Conservation (phyloP, 1,284 basidiomycete genomes). For the Melanopsichium pennsylvanicum region DNA sequence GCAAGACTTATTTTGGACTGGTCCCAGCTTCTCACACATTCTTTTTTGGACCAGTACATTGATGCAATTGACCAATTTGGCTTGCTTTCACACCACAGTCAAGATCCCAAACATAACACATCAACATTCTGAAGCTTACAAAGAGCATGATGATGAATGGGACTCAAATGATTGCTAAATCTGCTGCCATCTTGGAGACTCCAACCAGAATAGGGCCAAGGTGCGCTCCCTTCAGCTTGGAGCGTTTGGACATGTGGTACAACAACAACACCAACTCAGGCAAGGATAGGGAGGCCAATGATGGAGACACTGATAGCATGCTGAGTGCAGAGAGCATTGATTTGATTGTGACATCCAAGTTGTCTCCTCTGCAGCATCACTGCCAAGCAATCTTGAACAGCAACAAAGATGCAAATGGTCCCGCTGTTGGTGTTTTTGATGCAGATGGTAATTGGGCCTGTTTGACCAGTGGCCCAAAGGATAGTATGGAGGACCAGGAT, state of each 20-base stretch:
- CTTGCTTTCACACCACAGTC: not conserved
- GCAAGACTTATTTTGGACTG: not conserved
- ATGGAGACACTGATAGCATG: constrained; percentile 20
- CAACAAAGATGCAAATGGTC: not conserved
- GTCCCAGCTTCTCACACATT: not conserved
- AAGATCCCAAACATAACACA: not conserved
- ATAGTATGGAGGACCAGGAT: not conserved
- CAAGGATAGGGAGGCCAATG: constrained; percentile 8
- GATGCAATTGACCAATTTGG: no score
- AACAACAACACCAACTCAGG: constrained; percentile 13
- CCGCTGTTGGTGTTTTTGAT: constrained; percentile 15
- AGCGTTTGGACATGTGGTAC: constrained; percentile 8
- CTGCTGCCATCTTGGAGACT: not conserved
- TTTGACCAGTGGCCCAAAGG: no score
- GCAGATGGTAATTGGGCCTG: constrained; percentile 19
- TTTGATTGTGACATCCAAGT: constrained; percentile 19
- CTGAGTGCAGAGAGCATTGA: constrained; percentile 22
- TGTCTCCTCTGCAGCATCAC: constrained; percentile 12
- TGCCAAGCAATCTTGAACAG: constrained; percentile 9
- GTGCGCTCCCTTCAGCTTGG: not conserved
- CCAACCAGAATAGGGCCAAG: not conserved
- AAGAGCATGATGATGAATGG: not conserved
- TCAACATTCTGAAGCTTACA: not conserved
- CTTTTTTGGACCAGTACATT: not conserved
- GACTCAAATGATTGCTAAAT: not conserved